Evolutionary conservation across 495 filamentous ascomycete genomes (phyloP).

Genomic region (Xylaria bambusicola): DNA sequence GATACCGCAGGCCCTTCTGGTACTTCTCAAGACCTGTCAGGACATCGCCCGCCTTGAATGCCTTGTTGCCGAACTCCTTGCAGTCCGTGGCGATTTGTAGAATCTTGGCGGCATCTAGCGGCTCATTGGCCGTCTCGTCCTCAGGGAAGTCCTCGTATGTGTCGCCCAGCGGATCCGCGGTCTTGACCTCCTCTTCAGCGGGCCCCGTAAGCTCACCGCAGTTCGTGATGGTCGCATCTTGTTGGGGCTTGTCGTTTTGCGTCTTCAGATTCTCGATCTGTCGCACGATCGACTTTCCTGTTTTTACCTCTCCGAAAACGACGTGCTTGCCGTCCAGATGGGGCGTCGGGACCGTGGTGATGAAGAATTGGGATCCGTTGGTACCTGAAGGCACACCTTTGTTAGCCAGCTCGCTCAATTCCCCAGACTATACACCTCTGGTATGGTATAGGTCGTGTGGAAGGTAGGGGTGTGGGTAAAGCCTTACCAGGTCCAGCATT

Average conservation of each 20-base stretch:
- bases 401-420: not conserved
- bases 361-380: conserved; percentile 98
- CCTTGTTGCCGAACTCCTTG: conserved; percentile 89
- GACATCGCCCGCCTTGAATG: conserved; percentile 79
- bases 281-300: conserved; percentile 86
- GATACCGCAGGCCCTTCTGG: conserved; percentile 93
- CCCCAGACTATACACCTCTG: not conserved
- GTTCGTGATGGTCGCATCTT: conserved; percentile 73
- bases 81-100: conserved; percentile 80
- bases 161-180: conserved; percentile 81
- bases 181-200: conserved; percentile 63
- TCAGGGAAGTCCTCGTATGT: conserved; percentile 96
- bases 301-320: conserved; percentile 94
- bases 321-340: conserved; percentile 98
- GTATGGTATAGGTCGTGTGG: too few relatives aligned
- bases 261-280: conserved; percentile 89
- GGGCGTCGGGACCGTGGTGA: conserved; percentile 90
- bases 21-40: conserved; percentile 85
- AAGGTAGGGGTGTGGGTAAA: not conserved
- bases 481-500: conserved; percentile 88
- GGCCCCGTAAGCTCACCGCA: conserved; percentile 81
- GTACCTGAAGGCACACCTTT: conserved; percentile 52
- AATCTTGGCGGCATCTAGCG: conserved; percentile 63
- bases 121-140: conserved; percentile 59
- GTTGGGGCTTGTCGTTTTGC: conserved; percentile 74